Percentiles rank a stretch among this genome's conserved stretches.
These are phyloP conservation scores for Bolboschoenus planiculmis DNA, from an alignment of 176 grass and related monocot genomes.

Conservation along the genomic window DNA sequence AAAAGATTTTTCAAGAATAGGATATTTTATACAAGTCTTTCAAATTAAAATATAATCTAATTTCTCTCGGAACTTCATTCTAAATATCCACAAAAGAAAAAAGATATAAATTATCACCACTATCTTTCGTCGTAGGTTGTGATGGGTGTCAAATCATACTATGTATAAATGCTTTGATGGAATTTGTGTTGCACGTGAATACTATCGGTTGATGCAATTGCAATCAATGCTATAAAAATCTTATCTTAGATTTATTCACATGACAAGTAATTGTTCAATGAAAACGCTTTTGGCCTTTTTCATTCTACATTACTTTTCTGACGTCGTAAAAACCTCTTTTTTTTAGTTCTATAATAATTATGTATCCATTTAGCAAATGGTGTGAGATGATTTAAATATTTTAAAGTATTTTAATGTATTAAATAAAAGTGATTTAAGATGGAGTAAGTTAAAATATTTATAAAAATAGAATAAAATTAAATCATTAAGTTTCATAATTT, in stretches of 20 bases:
- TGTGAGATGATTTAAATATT: no score
- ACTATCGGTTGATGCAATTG: not conserved
- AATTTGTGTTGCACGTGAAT: not conserved
- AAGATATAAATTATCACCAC: not conserved
- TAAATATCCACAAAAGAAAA: not conserved
- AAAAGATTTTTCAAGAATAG: no score
- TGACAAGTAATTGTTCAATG: not conserved
- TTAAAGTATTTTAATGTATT: no score
- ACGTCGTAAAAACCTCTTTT: not conserved
- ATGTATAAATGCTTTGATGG: not conserved
- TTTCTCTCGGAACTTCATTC: not conserved
- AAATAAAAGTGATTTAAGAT: no score
- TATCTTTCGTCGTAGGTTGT: not conserved
- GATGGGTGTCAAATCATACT: not conserved
- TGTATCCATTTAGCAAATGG: no score
- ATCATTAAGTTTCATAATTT: no score
- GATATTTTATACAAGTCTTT: not conserved
- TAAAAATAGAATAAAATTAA: no score
- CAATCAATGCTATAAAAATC: not conserved
- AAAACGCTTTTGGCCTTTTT: not conserved
- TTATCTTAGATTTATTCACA: not conserved
- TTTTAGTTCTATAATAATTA: no score
- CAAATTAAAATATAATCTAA: not conserved
- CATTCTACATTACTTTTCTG: not conserved
- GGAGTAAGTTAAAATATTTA: no score